These are phyloP conservation scores for Murraya koenigii DNA, from an alignment of 345 rosid genomes.

Conservation along the genomic window DNA sequence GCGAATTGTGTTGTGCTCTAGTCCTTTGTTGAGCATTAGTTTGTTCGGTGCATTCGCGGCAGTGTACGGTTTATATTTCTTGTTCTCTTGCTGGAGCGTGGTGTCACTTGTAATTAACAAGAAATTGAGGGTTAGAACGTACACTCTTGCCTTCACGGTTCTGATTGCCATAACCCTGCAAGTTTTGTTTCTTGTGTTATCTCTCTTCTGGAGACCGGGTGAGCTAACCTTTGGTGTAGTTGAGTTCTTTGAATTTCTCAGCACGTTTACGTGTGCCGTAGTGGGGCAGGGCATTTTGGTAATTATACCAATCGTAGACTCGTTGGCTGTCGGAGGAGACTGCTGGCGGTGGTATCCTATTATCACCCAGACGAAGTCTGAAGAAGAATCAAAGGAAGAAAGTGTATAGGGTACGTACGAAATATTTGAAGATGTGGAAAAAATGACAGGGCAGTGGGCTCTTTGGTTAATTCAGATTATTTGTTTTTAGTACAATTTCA, in stretches of 20 bases:
- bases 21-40: constrained; percentile 44
- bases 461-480: not conserved
- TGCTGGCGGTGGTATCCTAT: constrained; percentile 1
- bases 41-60: constrained; percentile 45
- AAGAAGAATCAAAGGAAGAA: not conserved
- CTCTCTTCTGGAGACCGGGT: constrained; percentile 41
- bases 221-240: constrained; percentile 7
- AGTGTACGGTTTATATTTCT: constrained; percentile 34
- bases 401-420: not conserved
- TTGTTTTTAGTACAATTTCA: not conserved
- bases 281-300: constrained; percentile 60
- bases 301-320: constrained; percentile 53
- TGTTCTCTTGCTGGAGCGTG: constrained; percentile 45
- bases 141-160: constrained; percentile 33
- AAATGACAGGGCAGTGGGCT: not conserved
- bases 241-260: constrained; percentile 28
- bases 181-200: constrained; percentile 28
- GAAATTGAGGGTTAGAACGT: constrained; percentile 39
- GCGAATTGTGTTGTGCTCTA: constrained; percentile 36
- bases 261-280: constrained; percentile 32
- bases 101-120: constrained; percentile 58
- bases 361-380: not conserved
- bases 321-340: constrained; percentile 48
- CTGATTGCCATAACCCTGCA: constrained; percentile 33
- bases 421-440: not conserved